Evolutionary conservation across 768 basidiomycete species (phyloP).

Genomic region (Boletus rubescentipes): DNA sequence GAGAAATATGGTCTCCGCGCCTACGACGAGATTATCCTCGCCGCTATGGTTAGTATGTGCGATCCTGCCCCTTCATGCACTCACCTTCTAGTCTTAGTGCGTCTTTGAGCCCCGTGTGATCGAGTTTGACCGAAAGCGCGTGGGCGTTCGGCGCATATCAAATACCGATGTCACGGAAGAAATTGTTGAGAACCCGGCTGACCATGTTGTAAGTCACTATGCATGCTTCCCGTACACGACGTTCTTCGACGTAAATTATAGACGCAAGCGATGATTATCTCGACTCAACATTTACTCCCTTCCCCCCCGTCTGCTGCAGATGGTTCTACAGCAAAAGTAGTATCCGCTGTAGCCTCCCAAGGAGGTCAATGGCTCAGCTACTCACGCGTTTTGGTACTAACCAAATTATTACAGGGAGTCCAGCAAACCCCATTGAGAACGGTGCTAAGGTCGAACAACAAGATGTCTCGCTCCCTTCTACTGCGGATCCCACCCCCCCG

Average conservation of each 20-base stretch:
- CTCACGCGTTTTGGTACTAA: neutral
- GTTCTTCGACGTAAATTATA: conserved; percentile 31
- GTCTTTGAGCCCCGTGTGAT: conserved; percentile 93
- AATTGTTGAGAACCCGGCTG: conserved; percentile 55
- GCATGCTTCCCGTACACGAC: neutral
- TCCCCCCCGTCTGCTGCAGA: conserved; percentile 35
- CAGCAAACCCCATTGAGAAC: conserved; percentile 23
- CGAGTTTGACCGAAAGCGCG: conserved; percentile 78
- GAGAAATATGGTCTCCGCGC: conserved; percentile 88
- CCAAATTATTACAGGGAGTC: conserved; percentile 17
- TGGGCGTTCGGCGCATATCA: conserved; percentile 47
- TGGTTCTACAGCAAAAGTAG: conserved; percentile 22
- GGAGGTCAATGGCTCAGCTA: conserved; percentile 20
- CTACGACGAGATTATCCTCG: conserved; percentile 94
- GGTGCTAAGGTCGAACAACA: conserved; percentile 34
- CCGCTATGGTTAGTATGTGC: conserved; percentile 73
- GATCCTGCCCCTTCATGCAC: neutral
- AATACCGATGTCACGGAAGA: conserved; percentile 72
- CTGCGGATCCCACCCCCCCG: conserved; percentile 34
- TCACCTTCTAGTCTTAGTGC: conserved; percentile 49
- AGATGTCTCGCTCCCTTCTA: conserved; percentile 33
- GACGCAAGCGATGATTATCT: conserved; percentile 91
- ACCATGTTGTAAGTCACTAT: conserved; percentile 47
- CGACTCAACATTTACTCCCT: conserved; percentile 75
- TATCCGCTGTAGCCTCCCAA: conserved; percentile 25